phyloP scores from a whole-genome alignment of 805 yeast genomes.

The Cephaloascus fragrans region DNA sequence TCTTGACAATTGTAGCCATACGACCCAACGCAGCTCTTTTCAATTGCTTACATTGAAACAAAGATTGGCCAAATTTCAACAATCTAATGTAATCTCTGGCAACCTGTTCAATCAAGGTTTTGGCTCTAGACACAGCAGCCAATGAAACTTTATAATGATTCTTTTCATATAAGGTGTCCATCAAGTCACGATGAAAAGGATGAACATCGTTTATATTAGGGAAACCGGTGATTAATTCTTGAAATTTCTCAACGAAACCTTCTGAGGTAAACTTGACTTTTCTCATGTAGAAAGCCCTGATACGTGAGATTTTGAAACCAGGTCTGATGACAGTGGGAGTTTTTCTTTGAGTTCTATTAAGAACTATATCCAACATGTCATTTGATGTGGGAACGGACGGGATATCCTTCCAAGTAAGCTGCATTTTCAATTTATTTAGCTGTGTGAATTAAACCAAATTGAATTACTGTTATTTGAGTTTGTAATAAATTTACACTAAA shows the following conservation, averaged over 20 bases:
- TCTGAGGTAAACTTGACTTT: constrained; percentile 95
- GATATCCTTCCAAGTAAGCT: constrained; percentile 96
- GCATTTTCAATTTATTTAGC: constrained; percentile 63
- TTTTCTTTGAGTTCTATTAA: constrained; percentile 96
- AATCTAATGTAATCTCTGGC: constrained; percentile 91
- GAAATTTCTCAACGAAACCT: constrained; percentile 89
- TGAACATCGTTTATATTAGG: constrained; percentile 97
- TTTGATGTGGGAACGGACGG: constrained; percentile 89
- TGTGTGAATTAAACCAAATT: too few species aligned
- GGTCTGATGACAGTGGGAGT: constrained; percentile 98
- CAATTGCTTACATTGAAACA: constrained; percentile 97
- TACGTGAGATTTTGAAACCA: constrained; percentile 93
- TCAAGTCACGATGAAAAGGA: constrained; percentile 95
- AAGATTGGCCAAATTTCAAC: constrained; percentile 93
- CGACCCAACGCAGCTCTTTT: constrained; percentile 98
- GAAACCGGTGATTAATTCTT: constrained; percentile 76
- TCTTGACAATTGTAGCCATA: constrained; percentile 97
- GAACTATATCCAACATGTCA: constrained; percentile 91
- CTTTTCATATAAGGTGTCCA: constrained; percentile 96
- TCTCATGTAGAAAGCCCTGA: constrained; percentile 96
- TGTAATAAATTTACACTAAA: too few species aligned
- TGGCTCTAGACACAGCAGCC: constrained; percentile 91
- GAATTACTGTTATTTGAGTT: too few species aligned
- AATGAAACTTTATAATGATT: constrained; percentile 95
- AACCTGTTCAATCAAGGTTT: constrained; percentile 89